These are phyloP conservation scores for Agrocybe pediades DNA, from an alignment of 768 basidiomycete species.

Conservation along the genomic window DNA sequence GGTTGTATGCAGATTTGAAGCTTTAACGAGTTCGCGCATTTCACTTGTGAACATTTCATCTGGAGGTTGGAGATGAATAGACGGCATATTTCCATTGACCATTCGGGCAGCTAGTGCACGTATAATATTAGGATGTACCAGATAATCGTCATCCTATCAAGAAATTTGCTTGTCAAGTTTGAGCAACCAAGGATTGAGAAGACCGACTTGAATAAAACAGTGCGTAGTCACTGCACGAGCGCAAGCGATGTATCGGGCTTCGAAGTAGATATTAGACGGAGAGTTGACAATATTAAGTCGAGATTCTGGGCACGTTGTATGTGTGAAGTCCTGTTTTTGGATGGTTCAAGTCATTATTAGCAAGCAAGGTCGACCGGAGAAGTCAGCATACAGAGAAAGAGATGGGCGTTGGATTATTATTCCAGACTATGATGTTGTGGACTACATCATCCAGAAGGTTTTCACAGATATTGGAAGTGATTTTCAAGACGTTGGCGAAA, in stretches of 20 bases:
- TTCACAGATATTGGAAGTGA: slow-evolving; percentile 53
- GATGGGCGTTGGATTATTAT: slow-evolving; percentile 53
- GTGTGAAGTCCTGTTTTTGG: slow-evolving; percentile 39
- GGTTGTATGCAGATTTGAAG: slow-evolving; percentile 45
- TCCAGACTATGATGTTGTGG: slow-evolving; percentile 59
- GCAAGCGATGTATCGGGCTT: slow-evolving; percentile 64
- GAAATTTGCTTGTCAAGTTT: neutral
- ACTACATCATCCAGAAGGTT: slow-evolving; percentile 46
- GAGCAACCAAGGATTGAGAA: neutral
- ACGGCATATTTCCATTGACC: slow-evolving; percentile 19
- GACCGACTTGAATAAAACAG: slow-evolving; percentile 62
- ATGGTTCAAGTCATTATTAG: neutral
- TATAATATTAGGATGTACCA: slow-evolving; percentile 60
- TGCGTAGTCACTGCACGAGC: slow-evolving; percentile 48
- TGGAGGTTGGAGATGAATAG: slow-evolving; percentile 59
- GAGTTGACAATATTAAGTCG: slow-evolving; percentile 60
- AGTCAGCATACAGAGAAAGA: slow-evolving; percentile 36
- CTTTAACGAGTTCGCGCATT: slow-evolving; percentile 43
- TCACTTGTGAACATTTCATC: slow-evolving; percentile 60
- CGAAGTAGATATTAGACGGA: slow-evolving; percentile 57
- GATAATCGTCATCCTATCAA: slow-evolving; percentile 67
- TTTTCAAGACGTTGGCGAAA: slow-evolving; percentile 58
- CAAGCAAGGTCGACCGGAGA: neutral
- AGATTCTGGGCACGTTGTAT: slow-evolving; percentile 39
- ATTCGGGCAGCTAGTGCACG: slow-evolving; percentile 47